Evolutionary conservation across 129 eudicot species (phyloP).

Genomic region (Calendula officinalis): DNA sequence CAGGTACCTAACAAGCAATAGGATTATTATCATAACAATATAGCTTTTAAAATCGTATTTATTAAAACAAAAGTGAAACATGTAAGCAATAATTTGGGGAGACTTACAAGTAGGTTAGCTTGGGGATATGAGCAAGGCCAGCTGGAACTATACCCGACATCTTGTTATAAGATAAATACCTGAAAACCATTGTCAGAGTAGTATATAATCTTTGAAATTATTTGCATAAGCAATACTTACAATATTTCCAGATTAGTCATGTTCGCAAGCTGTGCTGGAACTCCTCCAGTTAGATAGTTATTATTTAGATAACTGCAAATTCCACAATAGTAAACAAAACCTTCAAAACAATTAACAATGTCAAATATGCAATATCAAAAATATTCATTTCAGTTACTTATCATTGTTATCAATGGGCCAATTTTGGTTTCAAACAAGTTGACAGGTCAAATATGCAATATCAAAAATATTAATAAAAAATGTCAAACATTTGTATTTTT

Average conservation of each 20-base stretch:
- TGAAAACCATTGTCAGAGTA: conserved; percentile 30
- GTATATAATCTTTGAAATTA: neutral
- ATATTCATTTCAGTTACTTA: neutral
- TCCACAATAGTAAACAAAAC: conserved; percentile 15
- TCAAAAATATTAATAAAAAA: neutral
- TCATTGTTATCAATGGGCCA: neutral
- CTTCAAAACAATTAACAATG: neutral
- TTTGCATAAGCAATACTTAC: conserved; percentile 42
- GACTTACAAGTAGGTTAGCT: conserved; percentile 84
- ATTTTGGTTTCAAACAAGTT: neutral
- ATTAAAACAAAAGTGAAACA: too few relatives aligned
- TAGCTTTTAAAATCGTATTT: neutral
- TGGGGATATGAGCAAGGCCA: conserved; percentile 84
- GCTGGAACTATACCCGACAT: conserved; percentile 92
- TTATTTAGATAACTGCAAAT: conserved; percentile 71
- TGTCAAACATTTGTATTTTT: too few relatives aligned
- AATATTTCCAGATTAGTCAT: conserved; percentile 85
- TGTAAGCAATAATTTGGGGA: conserved; percentile 3
- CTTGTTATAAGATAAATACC: conserved; percentile 88
- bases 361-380: neutral
- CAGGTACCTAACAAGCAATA: conserved; percentile 56
- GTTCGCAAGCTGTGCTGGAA: conserved; percentile 93
- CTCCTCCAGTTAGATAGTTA: conserved; percentile 85
- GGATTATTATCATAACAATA: too few relatives aligned
- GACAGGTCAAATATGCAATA: neutral